Conservation (phyloP, 306 rosid species). For the Coriaria nepalensis region DNA sequence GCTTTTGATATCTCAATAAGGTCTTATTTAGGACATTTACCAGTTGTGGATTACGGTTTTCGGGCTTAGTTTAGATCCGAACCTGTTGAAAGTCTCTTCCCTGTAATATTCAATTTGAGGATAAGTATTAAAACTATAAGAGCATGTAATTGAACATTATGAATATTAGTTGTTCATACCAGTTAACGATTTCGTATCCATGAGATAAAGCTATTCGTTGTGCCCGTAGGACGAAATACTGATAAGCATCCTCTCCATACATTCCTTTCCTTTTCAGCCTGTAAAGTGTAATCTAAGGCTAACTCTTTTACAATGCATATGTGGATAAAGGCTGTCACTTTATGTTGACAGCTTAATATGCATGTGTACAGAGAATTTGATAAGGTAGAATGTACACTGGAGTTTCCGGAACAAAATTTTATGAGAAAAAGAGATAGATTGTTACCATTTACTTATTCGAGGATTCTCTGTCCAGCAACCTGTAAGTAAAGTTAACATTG, state of each 20-base stretch:
- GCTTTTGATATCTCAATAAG: not conserved
- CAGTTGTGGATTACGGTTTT: constrained; percentile 40
- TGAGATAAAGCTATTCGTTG: constrained; percentile 30
- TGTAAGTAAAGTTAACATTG: constrained; percentile 16
- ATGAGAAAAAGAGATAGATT: constrained; percentile 2
- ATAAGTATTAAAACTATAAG: not conserved
- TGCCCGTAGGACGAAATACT: constrained; percentile 31
- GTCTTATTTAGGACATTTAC: constrained; percentile 10
- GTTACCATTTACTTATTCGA: constrained; percentile 23
- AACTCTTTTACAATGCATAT: constrained; percentile 1
- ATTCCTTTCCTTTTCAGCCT: constrained; percentile 21
- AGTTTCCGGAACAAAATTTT: not conserved
- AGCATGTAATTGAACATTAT: not conserved
- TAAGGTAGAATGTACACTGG: not conserved
- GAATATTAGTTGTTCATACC: constrained; percentile 15
- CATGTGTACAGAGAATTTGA: not conserved
- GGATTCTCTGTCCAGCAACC: constrained; percentile 33
- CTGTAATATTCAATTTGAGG: constrained; percentile 9
- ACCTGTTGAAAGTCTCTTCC: constrained; percentile 37
- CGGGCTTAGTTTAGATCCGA: constrained; percentile 26
- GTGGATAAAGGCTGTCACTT: constrained; percentile 2
- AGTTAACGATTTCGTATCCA: constrained; percentile 32
- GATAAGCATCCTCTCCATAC: constrained; percentile 22
- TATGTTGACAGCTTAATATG: too few species aligned
- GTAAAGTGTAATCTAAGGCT: constrained; percentile 1